Percentiles rank a stretch among this genome's conserved stretches.
Conservation (phyloP, 192 early-diverging fungal genomes). For the Mortierella claussenii region DNA sequence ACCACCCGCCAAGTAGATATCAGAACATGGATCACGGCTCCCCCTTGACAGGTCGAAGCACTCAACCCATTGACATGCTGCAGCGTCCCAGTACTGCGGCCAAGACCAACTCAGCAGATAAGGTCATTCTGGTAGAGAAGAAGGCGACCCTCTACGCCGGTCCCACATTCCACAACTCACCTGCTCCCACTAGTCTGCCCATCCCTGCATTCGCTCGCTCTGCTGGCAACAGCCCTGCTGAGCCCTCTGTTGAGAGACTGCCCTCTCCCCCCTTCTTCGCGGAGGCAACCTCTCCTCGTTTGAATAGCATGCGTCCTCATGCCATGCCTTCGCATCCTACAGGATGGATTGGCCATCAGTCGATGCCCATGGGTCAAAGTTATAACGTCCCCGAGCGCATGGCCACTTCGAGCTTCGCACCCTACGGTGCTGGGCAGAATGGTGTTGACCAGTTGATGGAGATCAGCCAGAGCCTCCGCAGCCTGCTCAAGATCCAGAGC, state of each 20-base stretch:
- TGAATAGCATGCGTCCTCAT: conserved; percentile 31
- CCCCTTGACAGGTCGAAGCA: background rate
- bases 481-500: conserved; percentile 62
- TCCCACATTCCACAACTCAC: conserved; percentile 67
- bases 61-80: conserved; percentile 7
- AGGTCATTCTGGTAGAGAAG: conserved; percentile 20
- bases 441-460: conserved; percentile 53
- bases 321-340: background rate
- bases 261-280: conserved; percentile 30
- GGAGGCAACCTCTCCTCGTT: conserved; percentile 39
- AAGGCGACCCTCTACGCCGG: conserved; percentile 60
- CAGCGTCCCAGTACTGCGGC: background rate
- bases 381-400: conserved; percentile 58
- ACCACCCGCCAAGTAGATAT: background rate
- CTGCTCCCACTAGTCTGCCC: conserved; percentile 63
- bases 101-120: conserved; percentile 16
- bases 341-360: conserved; percentile 14
- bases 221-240: conserved; percentile 13
- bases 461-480: conserved; percentile 60
- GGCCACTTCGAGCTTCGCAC: conserved; percentile 54
- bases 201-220: conserved; percentile 58
- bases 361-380: conserved; percentile 20
- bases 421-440: conserved; percentile 14
- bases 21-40: conserved; percentile 1
- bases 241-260: conserved; percentile 18